phyloP scores from a whole-genome alignment of 768 basidiomycete species.

The Termitomyces sp. region DNA sequence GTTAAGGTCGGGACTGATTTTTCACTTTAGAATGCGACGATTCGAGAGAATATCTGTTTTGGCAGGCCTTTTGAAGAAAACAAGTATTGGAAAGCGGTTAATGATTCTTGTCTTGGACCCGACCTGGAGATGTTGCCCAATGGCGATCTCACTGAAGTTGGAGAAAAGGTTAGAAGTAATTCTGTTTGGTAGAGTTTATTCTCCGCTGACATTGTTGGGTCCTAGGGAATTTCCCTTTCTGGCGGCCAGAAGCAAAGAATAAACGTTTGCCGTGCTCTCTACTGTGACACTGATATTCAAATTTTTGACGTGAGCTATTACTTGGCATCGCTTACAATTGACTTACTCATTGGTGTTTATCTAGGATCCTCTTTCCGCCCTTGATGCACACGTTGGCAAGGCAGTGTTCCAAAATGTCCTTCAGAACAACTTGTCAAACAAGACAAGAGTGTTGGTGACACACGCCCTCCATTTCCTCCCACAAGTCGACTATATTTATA shows the following conservation, averaged over 20 bases:
- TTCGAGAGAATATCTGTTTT: slow-evolving; percentile 88
- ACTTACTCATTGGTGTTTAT: neutral
- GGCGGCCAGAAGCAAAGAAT: slow-evolving; percentile 79
- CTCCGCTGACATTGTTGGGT: neutral
- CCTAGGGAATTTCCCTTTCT: slow-evolving; percentile 76
- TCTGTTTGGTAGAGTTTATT: neutral
- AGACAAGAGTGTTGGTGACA: slow-evolving; percentile 87
- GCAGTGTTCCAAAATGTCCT: slow-evolving; percentile 83
- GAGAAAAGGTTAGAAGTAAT: slow-evolving; percentile 45
- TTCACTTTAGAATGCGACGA: slow-evolving; percentile 60
- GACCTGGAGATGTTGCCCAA: slow-evolving; percentile 74
- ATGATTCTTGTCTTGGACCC: slow-evolving; percentile 72
- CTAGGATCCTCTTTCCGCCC: slow-evolving; percentile 80
- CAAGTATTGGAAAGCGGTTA: slow-evolving; percentile 76
- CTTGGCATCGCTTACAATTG: neutral
- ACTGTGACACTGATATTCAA: slow-evolving; percentile 81
- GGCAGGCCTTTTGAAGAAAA: slow-evolving; percentile 79
- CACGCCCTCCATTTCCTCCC: slow-evolving; percentile 90
- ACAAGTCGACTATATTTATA: slow-evolving; percentile 81
- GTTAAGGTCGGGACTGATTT: slow-evolving; percentile 2
- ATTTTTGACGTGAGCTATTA: slow-evolving; percentile 61
- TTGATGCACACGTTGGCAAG: slow-evolving; percentile 91
- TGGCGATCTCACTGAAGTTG: slow-evolving; percentile 82
- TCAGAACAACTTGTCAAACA: slow-evolving; percentile 51
- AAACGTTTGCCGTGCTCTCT: slow-evolving; percentile 84